Evolutionary conservation across 352 stramenopile genomes (phyloP).

Genomic region (Nothophytophthora sp.): DNA sequence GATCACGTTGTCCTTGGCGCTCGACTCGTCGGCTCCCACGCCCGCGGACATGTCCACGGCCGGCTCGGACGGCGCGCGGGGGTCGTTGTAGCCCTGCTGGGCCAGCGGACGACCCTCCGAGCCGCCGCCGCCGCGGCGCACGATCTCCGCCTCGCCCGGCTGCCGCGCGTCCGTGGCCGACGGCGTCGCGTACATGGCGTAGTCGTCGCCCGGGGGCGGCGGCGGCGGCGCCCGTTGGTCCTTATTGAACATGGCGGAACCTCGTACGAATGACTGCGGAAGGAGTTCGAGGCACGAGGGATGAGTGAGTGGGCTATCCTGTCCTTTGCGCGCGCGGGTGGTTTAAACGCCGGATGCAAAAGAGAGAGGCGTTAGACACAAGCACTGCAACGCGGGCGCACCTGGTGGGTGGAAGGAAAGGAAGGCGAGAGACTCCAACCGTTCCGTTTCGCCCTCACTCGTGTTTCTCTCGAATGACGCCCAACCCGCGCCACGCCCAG

Average conservation of each 20-base stretch:
- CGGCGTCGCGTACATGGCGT: constrained; percentile 69
- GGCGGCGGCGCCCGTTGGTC: constrained; percentile 27
- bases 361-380: too few relatives aligned
- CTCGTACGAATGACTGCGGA: constrained; percentile 31
- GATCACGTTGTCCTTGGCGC: constrained; percentile 74
- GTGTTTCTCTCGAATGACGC: constrained; percentile 37
- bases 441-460: constrained; percentile 27
- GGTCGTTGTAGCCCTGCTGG: too few relatives aligned
- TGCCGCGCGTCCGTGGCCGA: constrained; percentile 37
- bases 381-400: too few relatives aligned
- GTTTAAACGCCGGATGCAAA: too few relatives aligned
- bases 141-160: constrained; percentile 58
- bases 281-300: too few relatives aligned
- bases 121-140: constrained; percentile 45
- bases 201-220: constrained; percentile 50
- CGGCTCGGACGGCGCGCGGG: too few relatives aligned
- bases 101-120: too few relatives aligned
- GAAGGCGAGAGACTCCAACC: background rate
- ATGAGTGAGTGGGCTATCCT: too few relatives aligned
- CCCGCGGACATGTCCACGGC: too few relatives aligned
- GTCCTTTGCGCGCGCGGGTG: too few relatives aligned
- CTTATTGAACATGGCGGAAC: constrained; percentile 60
- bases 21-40: too few relatives aligned
- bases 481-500: too few relatives aligned
- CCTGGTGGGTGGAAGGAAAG: constrained; percentile 4